Conservation (phyloP, 164 flowering plant species). For the Vitis amurensis region DNA sequence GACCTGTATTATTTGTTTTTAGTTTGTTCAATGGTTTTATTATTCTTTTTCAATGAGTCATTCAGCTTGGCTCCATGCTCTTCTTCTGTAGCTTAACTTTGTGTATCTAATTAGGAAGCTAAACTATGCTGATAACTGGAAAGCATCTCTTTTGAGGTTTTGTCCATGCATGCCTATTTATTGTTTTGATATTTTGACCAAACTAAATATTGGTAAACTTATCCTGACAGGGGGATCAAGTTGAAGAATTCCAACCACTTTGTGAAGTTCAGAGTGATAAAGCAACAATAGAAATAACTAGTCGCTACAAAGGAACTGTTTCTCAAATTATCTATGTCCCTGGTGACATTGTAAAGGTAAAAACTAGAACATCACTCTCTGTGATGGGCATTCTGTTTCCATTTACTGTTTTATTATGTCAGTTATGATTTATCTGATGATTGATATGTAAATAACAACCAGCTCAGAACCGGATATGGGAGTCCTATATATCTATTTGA, state of each 20-base stretch:
- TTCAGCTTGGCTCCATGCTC: no score
- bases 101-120: no score
- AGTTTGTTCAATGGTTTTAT: no score
- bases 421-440: not conserved
- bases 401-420: not conserved
- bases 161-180: no score
- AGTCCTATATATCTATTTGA: no score
- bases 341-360: slow-evolving; percentile 90
- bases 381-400: not conserved
- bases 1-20: no score
- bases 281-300: slow-evolving; percentile 99
- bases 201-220: not conserved
- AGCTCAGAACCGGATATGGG: no score
- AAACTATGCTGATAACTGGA: no score
- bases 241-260: slow-evolving; percentile 90
- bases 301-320: slow-evolving; percentile 88
- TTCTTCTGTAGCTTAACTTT: no score
- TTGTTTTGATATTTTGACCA: no score
- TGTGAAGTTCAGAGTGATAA: slow-evolving; percentile 99
- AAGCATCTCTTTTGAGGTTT: no score
- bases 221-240: slow-evolving; percentile 72
- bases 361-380: not conserved
- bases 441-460: not conserved
- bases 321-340: slow-evolving; percentile 61
- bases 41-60: no score